Percentiles rank a stretch among this genome's conserved stretches.
These are phyloP conservation scores for Linaria vulgaris DNA, from an alignment of 257 asterid species.

Conservation along the genomic window DNA sequence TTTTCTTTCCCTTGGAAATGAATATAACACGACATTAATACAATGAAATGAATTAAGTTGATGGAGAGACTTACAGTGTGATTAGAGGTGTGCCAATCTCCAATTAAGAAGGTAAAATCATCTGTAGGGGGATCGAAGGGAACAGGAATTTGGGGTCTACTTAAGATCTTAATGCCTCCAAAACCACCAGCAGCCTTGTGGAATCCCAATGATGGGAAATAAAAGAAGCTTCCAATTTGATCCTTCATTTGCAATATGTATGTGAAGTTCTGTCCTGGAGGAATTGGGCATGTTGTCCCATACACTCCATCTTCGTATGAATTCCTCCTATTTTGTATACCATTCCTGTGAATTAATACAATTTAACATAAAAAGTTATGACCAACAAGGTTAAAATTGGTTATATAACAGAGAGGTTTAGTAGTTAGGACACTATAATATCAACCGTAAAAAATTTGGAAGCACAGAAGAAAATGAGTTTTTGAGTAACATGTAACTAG, in stretches of 20 bases:
- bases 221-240: slow-evolving; percentile 92
- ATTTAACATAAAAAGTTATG: too few species aligned
- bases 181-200: slow-evolving; percentile 98
- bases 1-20: too few species aligned
- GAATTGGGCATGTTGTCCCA: slow-evolving; percentile 95
- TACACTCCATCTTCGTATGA: slow-evolving; percentile 84
- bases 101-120: slow-evolving; percentile 63
- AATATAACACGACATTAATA: not conserved
- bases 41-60: too few species aligned
- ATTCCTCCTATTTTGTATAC: slow-evolving; percentile 86
- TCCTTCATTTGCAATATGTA: slow-evolving; percentile 90
- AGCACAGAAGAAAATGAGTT: too few species aligned
- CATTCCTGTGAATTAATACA: slow-evolving; percentile 50
- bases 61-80: slow-evolving; percentile 62
- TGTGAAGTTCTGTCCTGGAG: slow-evolving; percentile 84
- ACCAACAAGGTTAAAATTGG: too few species aligned
- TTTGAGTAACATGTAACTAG: too few species aligned
- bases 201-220: slow-evolving; percentile 82
- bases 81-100: slow-evolving; percentile 80
- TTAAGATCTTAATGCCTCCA: slow-evolving; percentile 78
- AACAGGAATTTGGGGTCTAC: slow-evolving; percentile 86
- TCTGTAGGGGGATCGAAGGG: slow-evolving; percentile 74
- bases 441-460: too few species aligned
- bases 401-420: too few species aligned
- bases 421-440: too few species aligned